Evolutionary conservation across 257 asterid genomes (phyloP).

Genomic region (Jaltomata sinuosa): DNA sequence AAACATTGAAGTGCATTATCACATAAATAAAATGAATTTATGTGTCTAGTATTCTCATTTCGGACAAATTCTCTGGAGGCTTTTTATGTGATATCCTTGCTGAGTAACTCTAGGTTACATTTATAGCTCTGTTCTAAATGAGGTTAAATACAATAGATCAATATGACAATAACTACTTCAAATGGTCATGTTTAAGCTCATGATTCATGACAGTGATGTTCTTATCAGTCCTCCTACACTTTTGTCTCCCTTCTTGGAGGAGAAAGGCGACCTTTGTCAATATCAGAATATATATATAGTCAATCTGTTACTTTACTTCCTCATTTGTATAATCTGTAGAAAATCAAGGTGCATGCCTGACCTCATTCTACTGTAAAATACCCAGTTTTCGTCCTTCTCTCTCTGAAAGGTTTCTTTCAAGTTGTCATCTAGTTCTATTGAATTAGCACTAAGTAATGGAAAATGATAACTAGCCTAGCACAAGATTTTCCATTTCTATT

Average conservation of each 20-base stretch:
- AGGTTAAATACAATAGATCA: background rate
- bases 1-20: background rate
- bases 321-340: background rate
- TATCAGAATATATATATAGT: background rate
- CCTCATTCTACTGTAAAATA: background rate
- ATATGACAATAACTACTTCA: background rate
- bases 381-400: background rate
- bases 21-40: background rate
- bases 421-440: background rate
- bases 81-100: background rate
- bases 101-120: background rate
- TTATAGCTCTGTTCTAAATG: background rate
- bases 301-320: background rate
- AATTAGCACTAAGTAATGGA: background rate
- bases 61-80: background rate
- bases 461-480: background rate
- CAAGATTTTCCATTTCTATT: background rate
- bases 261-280: background rate
- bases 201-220: background rate
- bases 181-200: background rate
- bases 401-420: background rate
- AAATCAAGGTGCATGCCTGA: background rate
- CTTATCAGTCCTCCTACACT: background rate
- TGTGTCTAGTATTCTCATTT: background rate
- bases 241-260: background rate